These are phyloP conservation scores for Linnemannia hyalina DNA, from an alignment of 192 early-diverging fungal species.

Conservation along the genomic window DNA sequence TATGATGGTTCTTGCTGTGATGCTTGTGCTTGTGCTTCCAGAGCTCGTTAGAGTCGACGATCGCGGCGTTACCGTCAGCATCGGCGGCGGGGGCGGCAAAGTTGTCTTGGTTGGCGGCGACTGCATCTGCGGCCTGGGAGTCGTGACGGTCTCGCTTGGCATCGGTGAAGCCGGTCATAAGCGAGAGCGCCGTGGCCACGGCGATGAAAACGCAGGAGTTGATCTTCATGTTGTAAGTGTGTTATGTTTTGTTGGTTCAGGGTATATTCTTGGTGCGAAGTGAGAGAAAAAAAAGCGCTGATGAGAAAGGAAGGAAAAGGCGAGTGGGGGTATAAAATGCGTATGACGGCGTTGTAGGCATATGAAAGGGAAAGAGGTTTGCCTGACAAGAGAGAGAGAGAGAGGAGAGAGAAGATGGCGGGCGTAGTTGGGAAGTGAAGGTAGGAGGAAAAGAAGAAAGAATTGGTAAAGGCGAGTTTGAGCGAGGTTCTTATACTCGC, in stretches of 20 bases:
- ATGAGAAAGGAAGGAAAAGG: no score
- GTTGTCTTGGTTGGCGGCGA: neutral
- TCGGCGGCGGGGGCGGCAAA: neutral
- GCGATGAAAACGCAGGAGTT: slow-evolving; percentile 33
- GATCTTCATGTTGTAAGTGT: slow-evolving; percentile 24
- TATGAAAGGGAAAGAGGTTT: no score
- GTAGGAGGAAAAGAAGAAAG: no score
- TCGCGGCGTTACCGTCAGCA: neutral
- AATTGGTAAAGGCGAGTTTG: neutral
- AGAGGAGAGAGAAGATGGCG: neutral
- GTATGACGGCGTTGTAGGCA: no score
- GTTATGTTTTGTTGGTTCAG: neutral
- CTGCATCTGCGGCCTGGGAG: neutral
- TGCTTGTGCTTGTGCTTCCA: slow-evolving; percentile 21
- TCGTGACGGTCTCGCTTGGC: slow-evolving; percentile 40
- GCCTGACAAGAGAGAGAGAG: neutral
- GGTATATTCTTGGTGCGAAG: no score
- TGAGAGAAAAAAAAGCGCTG: no score
- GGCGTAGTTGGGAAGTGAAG: no score
- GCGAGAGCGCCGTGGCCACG: slow-evolving; percentile 26
- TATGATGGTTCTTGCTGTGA: neutral
- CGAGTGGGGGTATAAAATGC: no score
- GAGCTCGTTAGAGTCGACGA: slow-evolving; percentile 5
- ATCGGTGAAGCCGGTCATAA: slow-evolving; percentile 20
- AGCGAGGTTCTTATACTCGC: neutral